These are phyloP conservation scores for Tuber brumale DNA, from an alignment of 495 filamentous ascomycete species.

Conservation along the genomic window DNA sequence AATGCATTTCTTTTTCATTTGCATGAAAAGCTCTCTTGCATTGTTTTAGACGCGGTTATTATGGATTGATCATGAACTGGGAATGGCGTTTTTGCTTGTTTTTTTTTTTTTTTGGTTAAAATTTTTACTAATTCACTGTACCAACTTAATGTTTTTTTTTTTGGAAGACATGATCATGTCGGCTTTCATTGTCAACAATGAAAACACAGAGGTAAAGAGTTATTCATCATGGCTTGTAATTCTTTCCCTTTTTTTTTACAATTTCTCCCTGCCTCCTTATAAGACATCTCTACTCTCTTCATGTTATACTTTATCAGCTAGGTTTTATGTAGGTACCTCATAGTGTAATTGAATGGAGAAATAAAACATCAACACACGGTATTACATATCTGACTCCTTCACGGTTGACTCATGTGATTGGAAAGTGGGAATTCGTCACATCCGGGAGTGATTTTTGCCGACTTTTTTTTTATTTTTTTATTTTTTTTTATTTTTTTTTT, in stretches of 20 bases:
- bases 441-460: not conserved
- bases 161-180: not conserved
- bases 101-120: conserved; percentile 13
- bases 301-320: not conserved
- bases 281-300: not conserved
- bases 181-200: not conserved
- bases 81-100: conserved; percentile 15
- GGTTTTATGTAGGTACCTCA: not conserved
- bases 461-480: no score
- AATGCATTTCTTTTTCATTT: not conserved
- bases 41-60: conserved; percentile 3
- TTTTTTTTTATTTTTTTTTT: no score
- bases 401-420: not conserved
- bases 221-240: not conserved
- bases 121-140: not conserved
- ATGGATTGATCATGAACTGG: conserved; percentile 11
- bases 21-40: conserved; percentile 2
- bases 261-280: not conserved
- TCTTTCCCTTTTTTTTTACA: not conserved
- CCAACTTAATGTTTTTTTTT: conserved; percentile 13
- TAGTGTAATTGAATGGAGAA: not conserved
- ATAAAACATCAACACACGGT: not conserved
- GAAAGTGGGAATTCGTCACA: not conserved
- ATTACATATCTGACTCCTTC: not conserved
- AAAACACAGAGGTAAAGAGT: not conserved